Base-by-base conservation (phyloP, 306 rosid genomes). In the Cucurbita argyrosperma region DNA sequence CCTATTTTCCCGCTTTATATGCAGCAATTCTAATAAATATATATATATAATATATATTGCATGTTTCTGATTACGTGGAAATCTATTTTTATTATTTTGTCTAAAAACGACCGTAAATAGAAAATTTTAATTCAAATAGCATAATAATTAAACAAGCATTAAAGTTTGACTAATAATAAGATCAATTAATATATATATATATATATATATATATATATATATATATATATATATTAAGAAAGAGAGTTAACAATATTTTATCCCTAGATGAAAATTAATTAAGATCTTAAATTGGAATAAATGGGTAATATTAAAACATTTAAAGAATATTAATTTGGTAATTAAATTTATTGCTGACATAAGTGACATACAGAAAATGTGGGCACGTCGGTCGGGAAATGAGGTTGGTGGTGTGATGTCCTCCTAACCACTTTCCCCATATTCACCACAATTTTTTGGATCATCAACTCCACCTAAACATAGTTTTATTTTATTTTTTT, bases 331-430 rank as follows among this genome's bases (percentile, higher is more conserved):
- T 19, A 42, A 66, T 64, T 64, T 35, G 42, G n/a, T 7, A 19
- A 26, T 55, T 30, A 30, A 6, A n/a, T 1, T 59, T 35, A 11
- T 60, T 70, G 26, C 40, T 23, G 26, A 71, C 78, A 85, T 47
- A 16, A 13, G 53, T 21, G 16, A 82, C 78, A 84, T n/a, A n/a
- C 86, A 83, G 91, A 71, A 63, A 82, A 79, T 89, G 90, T 82
- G 81, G 72, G 18, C 84, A 79, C 65, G 38, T 10, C 46, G 71
- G 66, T 43, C n/a, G 74, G 84, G 75, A 56, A 80, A 81, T 43
- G 87, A 79, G 79, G 90, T 82, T 77, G 90, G 90, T 88, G 85
- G 85, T 64, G 60, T 74, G 70, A 56, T 59, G 68, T 79, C 86
- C 9, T 82, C 86, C 54, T 86, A 89, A 83, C 83, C 59, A 78